Conservation (phyloP, 1,139 yeast species). For the Arxiozyma slooffiae region DNA sequence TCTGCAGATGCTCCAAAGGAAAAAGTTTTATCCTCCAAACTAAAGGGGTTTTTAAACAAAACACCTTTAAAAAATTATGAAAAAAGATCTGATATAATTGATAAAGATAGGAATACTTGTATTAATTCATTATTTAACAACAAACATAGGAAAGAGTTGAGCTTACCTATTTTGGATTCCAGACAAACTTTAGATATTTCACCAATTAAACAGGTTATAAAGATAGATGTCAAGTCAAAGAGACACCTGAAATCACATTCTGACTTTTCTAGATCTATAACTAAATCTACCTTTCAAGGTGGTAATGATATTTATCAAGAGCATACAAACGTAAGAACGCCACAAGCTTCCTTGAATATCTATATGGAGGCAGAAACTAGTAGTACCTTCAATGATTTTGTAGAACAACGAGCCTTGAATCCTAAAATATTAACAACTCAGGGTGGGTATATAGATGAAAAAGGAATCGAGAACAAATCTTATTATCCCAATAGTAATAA, state of each 20-base stretch:
- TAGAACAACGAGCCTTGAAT: background rate
- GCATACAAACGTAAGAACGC: background rate
- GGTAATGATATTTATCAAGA: background rate
- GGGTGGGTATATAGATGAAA: background rate
- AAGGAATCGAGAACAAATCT: background rate
- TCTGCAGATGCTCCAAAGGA: too few species aligned
- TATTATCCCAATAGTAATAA: background rate
- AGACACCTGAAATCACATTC: background rate
- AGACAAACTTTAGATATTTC: background rate
- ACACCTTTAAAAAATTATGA: slow-evolving; percentile 5
- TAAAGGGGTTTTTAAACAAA: background rate
- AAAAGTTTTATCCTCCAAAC: too few species aligned
- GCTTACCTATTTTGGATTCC: background rate
- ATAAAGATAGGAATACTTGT: background rate
- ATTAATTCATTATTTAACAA: background rate
- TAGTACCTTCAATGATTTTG: background rate
- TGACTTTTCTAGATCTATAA: background rate
- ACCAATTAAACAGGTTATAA: background rate
- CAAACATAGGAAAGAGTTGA: background rate
- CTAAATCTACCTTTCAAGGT: background rate
- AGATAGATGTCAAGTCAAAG: background rate
- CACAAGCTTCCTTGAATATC: background rate
- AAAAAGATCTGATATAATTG: background rate
- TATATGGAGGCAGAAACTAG: background rate
- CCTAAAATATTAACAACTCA: background rate